Conservation (phyloP, 345 rosid species). For the Dovyalis caffra region DNA sequence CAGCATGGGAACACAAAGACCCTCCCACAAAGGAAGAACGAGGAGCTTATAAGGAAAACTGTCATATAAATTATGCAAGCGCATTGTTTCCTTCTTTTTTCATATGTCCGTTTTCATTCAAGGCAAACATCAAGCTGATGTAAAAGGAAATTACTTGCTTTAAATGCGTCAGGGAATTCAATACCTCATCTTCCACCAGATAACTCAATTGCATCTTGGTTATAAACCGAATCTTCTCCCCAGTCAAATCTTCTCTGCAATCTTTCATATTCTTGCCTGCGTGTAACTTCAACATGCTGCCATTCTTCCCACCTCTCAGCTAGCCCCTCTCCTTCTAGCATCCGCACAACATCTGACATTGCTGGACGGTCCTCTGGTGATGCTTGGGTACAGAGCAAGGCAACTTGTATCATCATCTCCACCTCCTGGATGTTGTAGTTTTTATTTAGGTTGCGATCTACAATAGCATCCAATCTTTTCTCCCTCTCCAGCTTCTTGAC, state of each 20-base stretch:
- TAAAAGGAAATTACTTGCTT: neutral
- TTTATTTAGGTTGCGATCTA: slow-evolving; percentile 64
- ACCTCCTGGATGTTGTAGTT: slow-evolving; percentile 63
- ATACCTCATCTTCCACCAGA: slow-evolving; percentile 76
- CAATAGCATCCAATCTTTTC: slow-evolving; percentile 75
- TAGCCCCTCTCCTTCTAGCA: slow-evolving; percentile 97
- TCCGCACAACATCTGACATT: slow-evolving; percentile 91
- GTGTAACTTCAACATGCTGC: slow-evolving; percentile 79
- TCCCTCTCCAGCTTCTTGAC: slow-evolving; percentile 95
- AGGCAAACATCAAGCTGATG: neutral
- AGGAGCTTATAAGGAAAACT: neutral
- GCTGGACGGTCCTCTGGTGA: slow-evolving; percentile 86
- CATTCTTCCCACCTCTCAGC: slow-evolving; percentile 99
- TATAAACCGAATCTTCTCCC: slow-evolving; percentile 79
- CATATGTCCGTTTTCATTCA: neutral
- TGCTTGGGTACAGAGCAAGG: slow-evolving; percentile 81
- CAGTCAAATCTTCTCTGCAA: slow-evolving; percentile 78
- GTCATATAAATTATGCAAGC: neutral
- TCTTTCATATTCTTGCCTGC: slow-evolving; percentile 80
- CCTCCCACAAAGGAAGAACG: neutral
- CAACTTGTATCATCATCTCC: slow-evolving; percentile 89
- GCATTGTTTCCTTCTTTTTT: neutral
- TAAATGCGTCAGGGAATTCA: neutral
- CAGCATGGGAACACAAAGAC: neutral
- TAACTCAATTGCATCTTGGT: slow-evolving; percentile 82